phyloP scores from a whole-genome alignment of 1,284 basidiomycete genomes.

The Irpex sp. region DNA sequence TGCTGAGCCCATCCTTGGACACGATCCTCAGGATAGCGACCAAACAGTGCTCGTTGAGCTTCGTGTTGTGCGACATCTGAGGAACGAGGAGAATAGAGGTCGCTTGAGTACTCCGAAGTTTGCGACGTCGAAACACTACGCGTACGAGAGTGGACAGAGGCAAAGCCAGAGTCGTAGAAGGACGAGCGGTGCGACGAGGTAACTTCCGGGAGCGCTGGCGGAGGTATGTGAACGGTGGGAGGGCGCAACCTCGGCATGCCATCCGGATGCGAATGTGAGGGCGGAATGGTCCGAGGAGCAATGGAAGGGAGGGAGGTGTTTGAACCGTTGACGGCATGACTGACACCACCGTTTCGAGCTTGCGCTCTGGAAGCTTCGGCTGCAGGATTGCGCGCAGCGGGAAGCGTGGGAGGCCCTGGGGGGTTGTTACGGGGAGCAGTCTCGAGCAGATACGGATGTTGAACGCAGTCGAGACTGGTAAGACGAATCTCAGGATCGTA shows the following conservation, averaged over 20 bases:
- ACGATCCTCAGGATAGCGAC: constrained; percentile 12
- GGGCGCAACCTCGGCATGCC: constrained; percentile 34
- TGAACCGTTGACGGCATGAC: constrained; percentile 17
- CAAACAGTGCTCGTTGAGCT: constrained; percentile 17
- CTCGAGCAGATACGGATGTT: constrained; percentile 85
- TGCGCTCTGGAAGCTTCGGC: constrained; percentile 5
- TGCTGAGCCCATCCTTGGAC: constrained; percentile 19
- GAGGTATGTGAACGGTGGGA: constrained; percentile 28
- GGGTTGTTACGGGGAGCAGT: constrained; percentile 65
- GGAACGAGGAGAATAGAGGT: constrained; percentile 23
- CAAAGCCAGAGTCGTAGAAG: constrained; percentile 37
- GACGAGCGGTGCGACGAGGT: constrained; percentile 55
- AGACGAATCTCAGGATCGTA: constrained; percentile 89
- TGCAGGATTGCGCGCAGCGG: constrained; percentile 6
- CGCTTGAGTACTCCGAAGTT: constrained; percentile 33
- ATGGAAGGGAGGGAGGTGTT: constrained; percentile 40
- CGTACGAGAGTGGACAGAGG: constrained; percentile 20
- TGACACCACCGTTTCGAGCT: constrained; percentile 2
- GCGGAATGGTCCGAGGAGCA: constrained; percentile 54
- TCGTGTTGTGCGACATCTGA: constrained; percentile 19
- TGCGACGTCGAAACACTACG: constrained; percentile 34
- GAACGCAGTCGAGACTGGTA: constrained; percentile 83
- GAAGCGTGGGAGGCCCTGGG: constrained; percentile 46
- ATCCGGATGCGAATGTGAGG: constrained; percentile 55
- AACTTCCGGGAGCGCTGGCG: constrained; percentile 40